These are phyloP conservation scores for Nitzschia palea DNA, from an alignment of 108 stramenopile species.

Conservation along the genomic window DNA sequence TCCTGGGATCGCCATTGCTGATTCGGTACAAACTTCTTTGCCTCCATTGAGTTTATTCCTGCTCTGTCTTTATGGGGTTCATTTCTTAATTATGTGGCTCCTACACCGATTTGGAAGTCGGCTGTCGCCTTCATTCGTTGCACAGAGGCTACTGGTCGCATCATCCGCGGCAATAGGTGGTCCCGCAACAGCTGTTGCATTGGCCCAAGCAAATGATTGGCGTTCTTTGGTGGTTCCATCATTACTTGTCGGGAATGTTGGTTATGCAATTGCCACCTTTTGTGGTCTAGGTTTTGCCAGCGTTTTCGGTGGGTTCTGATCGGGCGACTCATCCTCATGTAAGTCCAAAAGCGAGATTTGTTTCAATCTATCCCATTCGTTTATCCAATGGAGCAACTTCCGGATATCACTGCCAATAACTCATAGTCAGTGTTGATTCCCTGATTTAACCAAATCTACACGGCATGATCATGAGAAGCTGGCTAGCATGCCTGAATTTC, in stretches of 20 bases:
- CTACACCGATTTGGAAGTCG: conserved; percentile 24
- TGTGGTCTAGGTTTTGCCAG: conserved; percentile 28
- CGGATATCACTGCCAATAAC: too few species aligned
- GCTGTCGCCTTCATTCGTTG: conserved; percentile 20
- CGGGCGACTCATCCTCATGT: too few species aligned
- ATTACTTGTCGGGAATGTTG: conserved; percentile 77
- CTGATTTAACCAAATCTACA: too few species aligned
- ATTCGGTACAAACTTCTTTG: conserved; percentile 61
- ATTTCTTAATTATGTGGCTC: conserved; percentile 49
- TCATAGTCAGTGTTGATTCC: too few species aligned
- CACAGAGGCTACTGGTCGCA: conserved; percentile 71
- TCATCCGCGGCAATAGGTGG: conserved; percentile 85
- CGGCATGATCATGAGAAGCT: too few species aligned
- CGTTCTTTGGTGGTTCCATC: conserved; percentile 62
- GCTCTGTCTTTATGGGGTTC: conserved; percentile 59
- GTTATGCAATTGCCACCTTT: conserved; percentile 77
- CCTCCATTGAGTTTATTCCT: conserved; percentile 61
- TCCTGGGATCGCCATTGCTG: conserved; percentile 67
- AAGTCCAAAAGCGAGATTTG: too few species aligned
- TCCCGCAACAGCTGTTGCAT: conserved; percentile 78
- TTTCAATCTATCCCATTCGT: too few species aligned
- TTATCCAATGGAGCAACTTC: too few species aligned
- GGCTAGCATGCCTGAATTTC: too few species aligned
- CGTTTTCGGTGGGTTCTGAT: background rate
- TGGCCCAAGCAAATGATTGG: conserved; percentile 72